Conservation (phyloP, 2,329 filamentous ascomycete species). For the Alternaria ventricosa region DNA sequence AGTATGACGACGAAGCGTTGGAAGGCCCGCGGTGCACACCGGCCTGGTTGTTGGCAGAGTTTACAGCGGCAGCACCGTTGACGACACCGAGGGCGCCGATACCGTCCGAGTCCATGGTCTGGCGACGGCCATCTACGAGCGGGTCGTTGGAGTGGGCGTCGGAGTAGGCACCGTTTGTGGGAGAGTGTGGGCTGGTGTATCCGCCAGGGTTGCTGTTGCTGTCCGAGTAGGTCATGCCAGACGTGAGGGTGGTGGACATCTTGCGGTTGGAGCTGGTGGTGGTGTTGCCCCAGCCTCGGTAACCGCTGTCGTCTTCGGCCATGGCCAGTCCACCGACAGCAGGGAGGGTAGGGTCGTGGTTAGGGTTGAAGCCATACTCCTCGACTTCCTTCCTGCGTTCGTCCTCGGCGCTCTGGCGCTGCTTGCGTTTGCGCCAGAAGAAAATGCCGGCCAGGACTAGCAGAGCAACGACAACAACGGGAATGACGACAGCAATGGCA, state of each 20-base stretch:
- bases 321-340: slow-evolving; percentile 65
- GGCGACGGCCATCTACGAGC: slow-evolving; percentile 58
- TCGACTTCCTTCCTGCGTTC: slow-evolving; percentile 94
- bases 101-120: slow-evolving; percentile 74
- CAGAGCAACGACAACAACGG: slow-evolving; percentile 84
- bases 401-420: slow-evolving; percentile 83
- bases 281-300: slow-evolving; percentile 92
- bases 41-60: slow-evolving; percentile 64
- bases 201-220: slow-evolving; percentile 63
- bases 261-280: slow-evolving; percentile 75
- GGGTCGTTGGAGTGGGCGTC: slow-evolving; percentile 75
- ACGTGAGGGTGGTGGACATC: slow-evolving; percentile 86
- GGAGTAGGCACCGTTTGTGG: slow-evolving; percentile 68
- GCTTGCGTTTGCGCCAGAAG: slow-evolving; percentile 88
- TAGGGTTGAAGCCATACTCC: slow-evolving; percentile 98
- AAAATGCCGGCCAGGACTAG: slow-evolving; percentile 78
- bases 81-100: slow-evolving; percentile 76
- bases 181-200: slow-evolving; percentile 63
- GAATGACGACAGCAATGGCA: slow-evolving; percentile 91
- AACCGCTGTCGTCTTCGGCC: slow-evolving; percentile 77
- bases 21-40: slow-evolving; percentile 89
- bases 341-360: slow-evolving; percentile 83
- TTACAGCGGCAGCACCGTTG: slow-evolving; percentile 55
- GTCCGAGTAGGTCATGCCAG: slow-evolving; percentile 76
- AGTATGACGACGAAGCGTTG: slow-evolving; percentile 96